phyloP scores from a whole-genome alignment of 257 asterid species.

The Leptodermis oblonga region DNA sequence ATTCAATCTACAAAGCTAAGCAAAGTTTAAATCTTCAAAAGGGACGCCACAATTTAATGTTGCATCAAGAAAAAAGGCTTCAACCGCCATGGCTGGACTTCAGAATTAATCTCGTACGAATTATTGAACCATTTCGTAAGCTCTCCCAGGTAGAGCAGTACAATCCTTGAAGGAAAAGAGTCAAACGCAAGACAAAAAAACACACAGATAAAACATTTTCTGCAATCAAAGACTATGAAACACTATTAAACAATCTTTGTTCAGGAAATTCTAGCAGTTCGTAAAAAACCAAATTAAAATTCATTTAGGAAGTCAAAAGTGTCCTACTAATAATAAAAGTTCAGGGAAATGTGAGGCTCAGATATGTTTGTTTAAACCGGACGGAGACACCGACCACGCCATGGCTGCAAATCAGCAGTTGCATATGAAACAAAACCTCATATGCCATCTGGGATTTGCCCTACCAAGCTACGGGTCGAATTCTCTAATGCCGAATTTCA shows the following conservation, averaged over 20 bases:
- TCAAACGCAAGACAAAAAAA: too few relatives aligned
- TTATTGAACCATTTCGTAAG: too few relatives aligned
- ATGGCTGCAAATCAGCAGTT: conserved; percentile 18
- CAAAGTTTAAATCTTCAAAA: neutral
- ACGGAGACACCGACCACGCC: conserved; percentile 1
- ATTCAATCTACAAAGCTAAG: neutral
- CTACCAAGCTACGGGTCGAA: conserved; percentile 9
- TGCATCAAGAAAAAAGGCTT: neutral
- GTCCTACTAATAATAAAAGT: neutral
- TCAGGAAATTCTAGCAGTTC: too few relatives aligned
- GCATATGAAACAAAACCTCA: conserved; percentile 2
- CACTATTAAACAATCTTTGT: too few relatives aligned
- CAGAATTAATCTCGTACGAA: too few relatives aligned
- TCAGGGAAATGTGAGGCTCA: conserved; percentile 5
- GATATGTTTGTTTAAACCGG: neutral
- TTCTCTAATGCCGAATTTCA: neutral
- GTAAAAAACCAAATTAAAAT: too few relatives aligned
- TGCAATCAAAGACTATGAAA: too few relatives aligned
- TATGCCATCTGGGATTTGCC: conserved; percentile 14
- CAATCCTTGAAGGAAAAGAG: too few relatives aligned
- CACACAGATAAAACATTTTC: too few relatives aligned
- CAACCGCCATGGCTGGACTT: conserved; percentile 11
- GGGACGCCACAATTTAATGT: neutral
- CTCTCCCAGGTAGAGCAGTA: too few relatives aligned
- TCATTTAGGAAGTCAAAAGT: too few relatives aligned